phyloP scores from a whole-genome alignment of 495 filamentous ascomycete genomes.

The Barbatosphaeria neglecta region DNA sequence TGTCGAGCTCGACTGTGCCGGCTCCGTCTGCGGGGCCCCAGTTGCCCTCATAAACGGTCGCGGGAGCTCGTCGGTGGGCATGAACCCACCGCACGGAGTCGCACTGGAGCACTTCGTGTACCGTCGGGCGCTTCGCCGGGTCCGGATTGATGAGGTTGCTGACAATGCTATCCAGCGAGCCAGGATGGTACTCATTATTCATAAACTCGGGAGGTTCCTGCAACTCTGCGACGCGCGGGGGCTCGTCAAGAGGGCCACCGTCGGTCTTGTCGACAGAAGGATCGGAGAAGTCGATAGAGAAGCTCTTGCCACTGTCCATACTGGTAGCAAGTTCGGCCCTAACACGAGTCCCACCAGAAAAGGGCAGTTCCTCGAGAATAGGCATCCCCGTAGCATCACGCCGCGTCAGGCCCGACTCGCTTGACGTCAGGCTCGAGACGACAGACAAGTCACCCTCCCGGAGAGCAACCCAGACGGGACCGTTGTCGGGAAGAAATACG shows the following conservation, averaged over 20 bases:
- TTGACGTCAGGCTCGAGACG: constrained; percentile 71
- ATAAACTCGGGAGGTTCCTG: constrained; percentile 76
- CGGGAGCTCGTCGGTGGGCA: constrained; percentile 62
- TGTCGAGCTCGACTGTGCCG: constrained; percentile 18
- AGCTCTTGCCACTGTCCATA: constrained; percentile 2
- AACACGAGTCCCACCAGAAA: constrained; percentile 13
- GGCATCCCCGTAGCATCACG: constrained; percentile 66
- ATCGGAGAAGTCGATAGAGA: constrained; percentile 9
- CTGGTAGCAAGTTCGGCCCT: background rate
- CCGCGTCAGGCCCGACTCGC: constrained; percentile 54
- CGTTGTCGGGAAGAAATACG: constrained; percentile 82
- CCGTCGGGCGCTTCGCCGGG: constrained; percentile 60
- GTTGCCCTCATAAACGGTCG: constrained; percentile 87
- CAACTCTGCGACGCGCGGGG: constrained; percentile 46
- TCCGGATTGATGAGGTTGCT: constrained; percentile 75
- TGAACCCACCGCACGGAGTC: constrained; percentile 68
- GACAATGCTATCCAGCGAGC: constrained; percentile 76
- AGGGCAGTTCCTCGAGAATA: constrained; percentile 27
- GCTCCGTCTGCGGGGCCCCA: constrained; percentile 58
- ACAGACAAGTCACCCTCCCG: constrained; percentile 78
- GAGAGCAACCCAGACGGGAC: constrained; percentile 75
- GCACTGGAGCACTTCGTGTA: constrained; percentile 55
- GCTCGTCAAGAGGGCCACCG: too few species aligned
- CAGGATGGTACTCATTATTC: constrained; percentile 52
- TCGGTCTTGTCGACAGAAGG: constrained; percentile 16